Evolutionary conservation across 768 basidiomycete genomes (phyloP), one percentile per base, ranked within the genome.

Genomic region (Termitomyces sp.): DNA sequence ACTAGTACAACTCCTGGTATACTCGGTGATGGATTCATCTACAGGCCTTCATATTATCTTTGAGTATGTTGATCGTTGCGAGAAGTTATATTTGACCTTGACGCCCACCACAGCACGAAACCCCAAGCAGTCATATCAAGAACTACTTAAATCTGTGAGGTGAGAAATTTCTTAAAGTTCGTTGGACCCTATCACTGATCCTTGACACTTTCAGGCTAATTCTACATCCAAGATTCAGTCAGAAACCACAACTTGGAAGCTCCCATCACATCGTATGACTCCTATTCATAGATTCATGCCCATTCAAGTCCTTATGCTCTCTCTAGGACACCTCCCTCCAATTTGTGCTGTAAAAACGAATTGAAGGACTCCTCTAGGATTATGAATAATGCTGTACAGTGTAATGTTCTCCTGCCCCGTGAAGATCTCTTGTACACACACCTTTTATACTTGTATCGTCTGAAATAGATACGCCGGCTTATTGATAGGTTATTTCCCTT

Each of bases 161-260:
- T 84, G 51, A 51, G 72, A 56, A 14, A n/a, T 21, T 50, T 50
- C 17, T 23, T 10, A 26, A 26, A 43, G 31, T 37, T 31, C 7
- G 35, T 30, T 15, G 14, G 23, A 55, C 40, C 47, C 31, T n/a
- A 26, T 31, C 1, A 37, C 41, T 40, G 19, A 45, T 21, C 8
- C 9, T 21, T 14, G 3, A 23, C 11, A 51, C 11, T 0, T 37
- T 50, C 57, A 85, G 84, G 42, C 68, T 70, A 21, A 81, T 89
- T 57, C 66, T 89, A 26, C 71, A 77, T 50, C 79, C 80, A 21
- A 73, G 80, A 57, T 91, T 79, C 66, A 81, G 78, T 62, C 87
- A 91, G 75, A 86, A 79, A 59, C 85, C 86, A 3, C 89, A 89
- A 66, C 66, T 91, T 12, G 85, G 86, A 7, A 87, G 84, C 59